phyloP scores from a whole-genome alignment of 805 yeast genomes.

The Yamadazyma scolyti region DNA sequence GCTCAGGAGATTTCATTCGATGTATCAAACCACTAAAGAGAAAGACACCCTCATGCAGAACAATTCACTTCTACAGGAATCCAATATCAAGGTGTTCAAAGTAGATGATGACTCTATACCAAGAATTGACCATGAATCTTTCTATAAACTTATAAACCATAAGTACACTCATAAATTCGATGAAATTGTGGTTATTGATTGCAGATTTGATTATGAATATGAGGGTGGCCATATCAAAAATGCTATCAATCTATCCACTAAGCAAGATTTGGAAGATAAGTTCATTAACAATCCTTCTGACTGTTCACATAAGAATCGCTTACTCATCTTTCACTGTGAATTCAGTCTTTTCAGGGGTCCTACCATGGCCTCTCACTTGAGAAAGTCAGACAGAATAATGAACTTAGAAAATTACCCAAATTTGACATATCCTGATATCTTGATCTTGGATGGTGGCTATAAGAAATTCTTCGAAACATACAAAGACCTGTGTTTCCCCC shows the following conservation, averaged over 20 bases:
- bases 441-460: constrained; percentile 90
- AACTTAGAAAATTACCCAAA: constrained; percentile 77
- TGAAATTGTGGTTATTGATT: constrained; percentile 66
- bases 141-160: constrained; percentile 58
- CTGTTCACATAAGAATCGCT: constrained; percentile 22
- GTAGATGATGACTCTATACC: constrained; percentile 59
- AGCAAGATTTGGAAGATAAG: constrained; percentile 59
- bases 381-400: constrained; percentile 75
- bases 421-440: constrained; percentile 82
- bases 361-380: constrained; percentile 77
- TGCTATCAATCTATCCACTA: constrained; percentile 74
- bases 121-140: constrained; percentile 57
- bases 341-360: constrained; percentile 95
- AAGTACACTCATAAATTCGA: constrained; percentile 47
- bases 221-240: constrained; percentile 88
- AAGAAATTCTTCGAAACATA: constrained; percentile 64
- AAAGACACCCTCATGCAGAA: constrained; percentile 20
- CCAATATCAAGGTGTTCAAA: constrained; percentile 25
- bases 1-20: constrained; percentile 61
- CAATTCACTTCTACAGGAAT: constrained; percentile 28
- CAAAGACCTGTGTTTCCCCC: constrained; percentile 64
- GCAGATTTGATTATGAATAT: constrained; percentile 90
- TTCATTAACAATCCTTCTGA: constrained; percentile 32
- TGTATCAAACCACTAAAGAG: constrained; percentile 53
- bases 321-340: constrained; percentile 91